Evolutionary conservation across 2,329 filamentous ascomycete genomes (phyloP), one percentile per base, ranked within the genome.

Genomic region (Ophiocordyceps camponoti-leonardi): DNA sequence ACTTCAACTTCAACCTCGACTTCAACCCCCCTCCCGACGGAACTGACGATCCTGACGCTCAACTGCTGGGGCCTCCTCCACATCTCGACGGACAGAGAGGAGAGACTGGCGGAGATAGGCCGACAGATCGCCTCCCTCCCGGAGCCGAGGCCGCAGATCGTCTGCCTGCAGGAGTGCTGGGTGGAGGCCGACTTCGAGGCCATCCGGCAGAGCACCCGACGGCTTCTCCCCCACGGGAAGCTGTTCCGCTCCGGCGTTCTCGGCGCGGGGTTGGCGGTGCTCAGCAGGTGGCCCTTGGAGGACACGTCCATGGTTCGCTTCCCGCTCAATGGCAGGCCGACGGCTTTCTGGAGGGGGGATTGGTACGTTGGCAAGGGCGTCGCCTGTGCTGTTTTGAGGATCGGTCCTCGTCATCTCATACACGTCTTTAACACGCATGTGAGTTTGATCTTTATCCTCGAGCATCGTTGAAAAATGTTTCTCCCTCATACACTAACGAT

Each of bases 61-160:
- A 98, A 98, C 65, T 95, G 87, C 76, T 96, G 92, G 90, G 92
- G 92, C 44, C 78, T 96, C 49, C 90, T 93, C 57, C 86, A 79
- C 66, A 72, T 96, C 56, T 81, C 88, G 44, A 80, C 81, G 52
- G 75, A 84, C 53, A 85, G 88, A 52, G 68, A 74, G 51, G 81
- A 83, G 54, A 85, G 92, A 41, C 74, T 96, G 44, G 64, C 72
- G 28, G 85, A 94, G 61, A 95, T 96, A 56, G 90, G 86, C 45
- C 79, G 75, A 51, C 83, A 83, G 51, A 74, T 96, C 50, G 82
- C 86, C 51, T 62, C 69, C 40, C 71, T 77, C 47, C 65, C 72
- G 6, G 26, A 5, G 18, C 84, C 84, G 1, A 60, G 73, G 11
- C 86, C 88, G 26, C 75, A 93, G 50, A 88, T 95, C 55, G 86